A percentile compares a stretch with the other conserved stretches of the same genome.
phyloP scores from a whole-genome alignment of 306 rosid species.

The Malus domestica region DNA sequence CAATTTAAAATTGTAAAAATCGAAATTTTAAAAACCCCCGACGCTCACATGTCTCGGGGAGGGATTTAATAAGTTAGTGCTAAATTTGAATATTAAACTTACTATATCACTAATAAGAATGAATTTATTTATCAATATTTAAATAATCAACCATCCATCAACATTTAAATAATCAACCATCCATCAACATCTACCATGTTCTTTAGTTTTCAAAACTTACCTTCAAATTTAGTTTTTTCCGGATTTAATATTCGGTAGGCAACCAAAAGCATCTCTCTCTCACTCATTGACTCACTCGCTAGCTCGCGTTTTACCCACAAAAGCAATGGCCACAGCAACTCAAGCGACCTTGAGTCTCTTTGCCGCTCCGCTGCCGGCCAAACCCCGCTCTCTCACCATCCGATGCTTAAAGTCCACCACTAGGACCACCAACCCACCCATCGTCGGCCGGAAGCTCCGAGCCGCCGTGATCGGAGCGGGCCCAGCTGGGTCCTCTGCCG shows the following conservation, averaged over 20 bases:
- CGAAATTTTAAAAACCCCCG: background rate
- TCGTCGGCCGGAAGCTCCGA: constrained; percentile 72
- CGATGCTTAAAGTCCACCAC: constrained; percentile 32
- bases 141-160: too few relatives aligned
- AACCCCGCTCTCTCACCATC: constrained; percentile 5
- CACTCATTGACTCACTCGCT: background rate
- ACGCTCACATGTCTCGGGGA: background rate
- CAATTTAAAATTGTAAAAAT: background rate
- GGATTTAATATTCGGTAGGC: background rate
- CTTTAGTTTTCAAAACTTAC: rapidly evolving
- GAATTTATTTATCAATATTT: rapidly evolving
- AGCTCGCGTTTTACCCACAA: background rate
- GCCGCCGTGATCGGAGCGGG: constrained; percentile 88
- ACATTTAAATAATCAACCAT: too few relatives aligned
- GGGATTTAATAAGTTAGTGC: too few relatives aligned
- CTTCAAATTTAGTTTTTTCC: too few relatives aligned
- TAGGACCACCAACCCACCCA: constrained; percentile 24
- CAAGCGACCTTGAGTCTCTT: constrained; percentile 7
- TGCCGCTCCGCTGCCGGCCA: constrained; percentile 8
- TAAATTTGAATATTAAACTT: too few relatives aligned
- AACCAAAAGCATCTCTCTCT: background rate
- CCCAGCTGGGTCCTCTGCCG: constrained; percentile 87
- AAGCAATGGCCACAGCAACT: constrained; percentile 35
- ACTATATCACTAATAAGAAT: rapidly evolving
- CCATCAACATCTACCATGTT: rapidly evolving